Base-by-base conservation (phyloP, 2,329 filamentous ascomycete species). In the Incumbomyces lentus region DNA sequence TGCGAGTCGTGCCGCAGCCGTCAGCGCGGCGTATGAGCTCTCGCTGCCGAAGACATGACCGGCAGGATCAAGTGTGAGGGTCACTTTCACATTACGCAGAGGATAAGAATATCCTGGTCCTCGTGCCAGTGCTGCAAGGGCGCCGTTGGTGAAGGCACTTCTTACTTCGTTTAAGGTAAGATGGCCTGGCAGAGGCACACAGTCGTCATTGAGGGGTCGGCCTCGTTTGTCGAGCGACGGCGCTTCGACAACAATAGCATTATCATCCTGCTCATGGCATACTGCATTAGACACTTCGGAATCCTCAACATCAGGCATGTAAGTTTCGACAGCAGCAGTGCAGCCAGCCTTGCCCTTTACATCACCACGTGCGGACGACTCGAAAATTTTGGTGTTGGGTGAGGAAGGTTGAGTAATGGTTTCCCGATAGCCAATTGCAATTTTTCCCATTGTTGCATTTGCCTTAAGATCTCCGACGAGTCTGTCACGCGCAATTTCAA, bases 351-450 rank as follows among this genome's bases (percentile, higher is more conserved):
- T 88, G 7, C 86, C 84, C 36, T 77, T 70, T 59, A 87, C 90
- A 37, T 87, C 85, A 6, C 84, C 86, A 16, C 95, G 78, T 3
- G 84, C 79, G 36, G 81, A 82, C 12, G 36, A 40, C 57, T 95
- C 87, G 59, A 88, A 88, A 3, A 80, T 68, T 44, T 76, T 75
- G 18, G 74, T 77, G 32, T 81, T 73, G 0, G 76, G 67, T 0
- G 62, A 61, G 1, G 81, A 82, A 0, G 73, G 58, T 2, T 70
- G 68, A 0, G 79, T 77, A 8, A 92, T 69, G 40, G 81, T 83
- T 67, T 98, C 92, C 46, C 93, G 83, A 66, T 96, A 98, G 55
- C 93, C 88, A 50, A 98, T 95, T 58, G 95, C 86, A 52, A 98
- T 94, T 44, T 81, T 82, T 11, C 90, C 89, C 71, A 95, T 95